A percentile compares a stretch with the other conserved stretches of the same genome.
Evolutionary conservation across 2,329 filamentous ascomycete species (phyloP).

Genomic region (Fusarium odoratissimum): DNA sequence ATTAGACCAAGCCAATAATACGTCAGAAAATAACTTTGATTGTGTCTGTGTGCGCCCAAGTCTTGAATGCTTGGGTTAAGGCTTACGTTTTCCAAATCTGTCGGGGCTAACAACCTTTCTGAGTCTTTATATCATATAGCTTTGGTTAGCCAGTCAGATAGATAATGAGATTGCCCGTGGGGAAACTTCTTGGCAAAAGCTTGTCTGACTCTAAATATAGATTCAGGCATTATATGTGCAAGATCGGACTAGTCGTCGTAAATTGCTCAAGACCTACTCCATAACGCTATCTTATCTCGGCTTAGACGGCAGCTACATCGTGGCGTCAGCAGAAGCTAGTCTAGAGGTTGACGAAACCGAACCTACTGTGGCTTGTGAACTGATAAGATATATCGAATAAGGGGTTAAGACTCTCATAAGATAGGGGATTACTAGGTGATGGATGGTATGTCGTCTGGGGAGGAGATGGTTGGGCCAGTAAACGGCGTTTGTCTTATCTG

Average conservation of each 20-base stretch:
- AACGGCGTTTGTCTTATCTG: neutral
- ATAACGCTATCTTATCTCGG: neutral
- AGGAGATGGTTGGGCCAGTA: neutral
- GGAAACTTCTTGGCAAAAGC: neutral
- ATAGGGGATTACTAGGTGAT: neutral
- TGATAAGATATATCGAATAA: neutral
- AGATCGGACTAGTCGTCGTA: neutral
- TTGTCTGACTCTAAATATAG: neutral
- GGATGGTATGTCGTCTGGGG: neutral
- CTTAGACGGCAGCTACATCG: neutral
- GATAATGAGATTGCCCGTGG: neutral
- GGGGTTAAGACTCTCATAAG: neutral
- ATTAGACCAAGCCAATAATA: neutral
- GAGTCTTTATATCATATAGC: neutral
- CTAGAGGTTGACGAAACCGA: neutral
- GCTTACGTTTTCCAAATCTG: neutral
- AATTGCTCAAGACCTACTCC: neutral
- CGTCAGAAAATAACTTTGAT: neutral
- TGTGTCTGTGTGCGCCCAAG: neutral
- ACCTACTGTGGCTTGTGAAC: neutral
- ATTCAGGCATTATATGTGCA: neutral
- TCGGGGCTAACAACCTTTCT: no score
- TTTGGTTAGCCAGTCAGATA: rapidly evolving
- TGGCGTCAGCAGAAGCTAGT: neutral
- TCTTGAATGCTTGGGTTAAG: neutral